phyloP scores from a whole-genome alignment of 257 asterid genomes.

The Solanum medicagineum region DNA sequence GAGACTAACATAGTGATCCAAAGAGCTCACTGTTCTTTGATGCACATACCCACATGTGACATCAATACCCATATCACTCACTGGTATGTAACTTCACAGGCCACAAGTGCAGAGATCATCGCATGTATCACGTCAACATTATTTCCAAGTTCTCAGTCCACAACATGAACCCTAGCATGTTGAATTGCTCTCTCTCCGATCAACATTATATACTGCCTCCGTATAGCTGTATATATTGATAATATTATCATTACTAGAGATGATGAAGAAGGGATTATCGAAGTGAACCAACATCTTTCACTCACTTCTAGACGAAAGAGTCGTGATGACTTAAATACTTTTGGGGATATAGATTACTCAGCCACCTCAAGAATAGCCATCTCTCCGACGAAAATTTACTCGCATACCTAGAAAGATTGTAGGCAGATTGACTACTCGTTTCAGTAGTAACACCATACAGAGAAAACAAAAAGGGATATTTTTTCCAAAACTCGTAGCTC shows the following conservation, averaged over 20 bases:
- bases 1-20: background rate
- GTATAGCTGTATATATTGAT: background rate
- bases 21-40: background rate
- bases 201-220: background rate
- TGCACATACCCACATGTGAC: background rate
- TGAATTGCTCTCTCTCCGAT: background rate
- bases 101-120: background rate
- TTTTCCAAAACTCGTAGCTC: background rate
- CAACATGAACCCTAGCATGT: background rate
- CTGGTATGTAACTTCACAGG: background rate
- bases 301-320: background rate
- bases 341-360: background rate
- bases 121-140: background rate
- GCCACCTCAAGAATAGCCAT: background rate
- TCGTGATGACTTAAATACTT: background rate
- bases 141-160: background rate
- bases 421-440: background rate
- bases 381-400: background rate
- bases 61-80: background rate
- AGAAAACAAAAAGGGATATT: background rate
- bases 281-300: background rate
- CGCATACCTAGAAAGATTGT: background rate
- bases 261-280: background rate
- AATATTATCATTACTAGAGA: background rate
- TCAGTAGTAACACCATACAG: background rate